Conservation (phyloP, 177 flowering plant species). For the Vitis hybrid region DNA sequence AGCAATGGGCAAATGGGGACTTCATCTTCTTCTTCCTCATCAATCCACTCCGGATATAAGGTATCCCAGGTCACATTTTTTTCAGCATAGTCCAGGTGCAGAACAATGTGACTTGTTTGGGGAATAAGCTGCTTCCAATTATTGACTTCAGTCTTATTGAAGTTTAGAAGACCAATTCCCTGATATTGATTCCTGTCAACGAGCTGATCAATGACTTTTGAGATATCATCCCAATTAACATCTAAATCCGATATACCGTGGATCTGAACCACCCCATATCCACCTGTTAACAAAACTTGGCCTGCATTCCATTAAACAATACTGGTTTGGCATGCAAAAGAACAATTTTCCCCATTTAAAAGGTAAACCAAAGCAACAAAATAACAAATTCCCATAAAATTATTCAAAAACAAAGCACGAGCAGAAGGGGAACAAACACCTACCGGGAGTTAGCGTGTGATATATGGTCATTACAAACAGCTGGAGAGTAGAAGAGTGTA, state of each 20-base stretch:
- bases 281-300: conserved; percentile 36
- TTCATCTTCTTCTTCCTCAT: conserved; percentile 60
- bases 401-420: too few relatives aligned
- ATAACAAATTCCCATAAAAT: too few relatives aligned
- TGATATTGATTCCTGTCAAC: conserved; percentile 24
- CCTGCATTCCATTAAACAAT: conserved; percentile 10
- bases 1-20: conserved; percentile 58
- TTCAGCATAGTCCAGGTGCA: conserved; percentile 38
- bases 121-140: conserved; percentile 46
- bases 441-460: conserved; percentile 27
- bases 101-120: conserved; percentile 28
- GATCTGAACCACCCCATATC: conserved; percentile 54
- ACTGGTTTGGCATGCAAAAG: background rate
- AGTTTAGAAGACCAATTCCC: conserved; percentile 58
- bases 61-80: conserved; percentile 56
- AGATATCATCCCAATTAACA: conserved; percentile 47
- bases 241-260: conserved; percentile 42
- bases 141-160: conserved; percentile 38
- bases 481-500: conserved; percentile 37
- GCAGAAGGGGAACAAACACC: conserved; percentile 1
- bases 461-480: conserved; percentile 21
- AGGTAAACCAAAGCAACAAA: background rate
- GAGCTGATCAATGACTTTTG: conserved; percentile 20
- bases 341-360: background rate
- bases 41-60: conserved; percentile 74